phyloP scores from a whole-genome alignment of 768 basidiomycete species.

The Phaffia australis region DNA sequence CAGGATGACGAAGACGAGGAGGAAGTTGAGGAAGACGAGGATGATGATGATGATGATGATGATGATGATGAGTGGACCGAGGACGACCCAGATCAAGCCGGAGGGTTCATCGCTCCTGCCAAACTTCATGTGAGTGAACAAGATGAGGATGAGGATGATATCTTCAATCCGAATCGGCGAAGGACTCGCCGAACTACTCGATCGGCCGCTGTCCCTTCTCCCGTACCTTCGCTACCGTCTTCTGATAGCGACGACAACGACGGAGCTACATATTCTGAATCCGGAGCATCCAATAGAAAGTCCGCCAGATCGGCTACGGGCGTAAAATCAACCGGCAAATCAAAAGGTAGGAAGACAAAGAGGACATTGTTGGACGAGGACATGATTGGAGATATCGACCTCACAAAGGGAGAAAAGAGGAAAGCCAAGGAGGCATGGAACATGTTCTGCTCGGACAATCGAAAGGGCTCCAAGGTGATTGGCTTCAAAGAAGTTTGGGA shows the following conservation, averaged over 20 bases:
- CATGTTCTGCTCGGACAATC: background rate
- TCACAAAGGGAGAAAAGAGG: conserved; percentile 8
- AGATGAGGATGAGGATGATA: conserved; percentile 8
- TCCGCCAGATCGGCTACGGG: background rate
- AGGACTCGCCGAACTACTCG: conserved; percentile 11
- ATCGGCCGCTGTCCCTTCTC: background rate
- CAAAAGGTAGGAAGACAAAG: background rate
- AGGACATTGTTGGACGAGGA: too few species aligned
- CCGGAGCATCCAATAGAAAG: background rate
- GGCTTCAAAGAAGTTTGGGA: background rate
- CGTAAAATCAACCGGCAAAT: background rate
- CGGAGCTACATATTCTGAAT: background rate
- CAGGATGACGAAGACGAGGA: conserved; percentile 7
- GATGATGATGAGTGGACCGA: background rate
- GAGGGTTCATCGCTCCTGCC: background rate
- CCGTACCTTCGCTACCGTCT: conserved; percentile 7
- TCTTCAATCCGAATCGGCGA: conserved; percentile 1
- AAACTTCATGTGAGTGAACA: background rate
- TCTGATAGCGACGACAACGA: background rate
- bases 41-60: background rate
- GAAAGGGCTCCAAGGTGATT: background rate
- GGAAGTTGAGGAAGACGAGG: background rate
- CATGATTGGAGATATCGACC: background rate
- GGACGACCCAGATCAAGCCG: background rate
- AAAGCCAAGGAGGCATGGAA: conserved; percentile 10